Evolutionary conservation across 306 rosid genomes (phyloP), one percentile per base, ranked within the genome.

Genomic region (Canavalia gladiata): DNA sequence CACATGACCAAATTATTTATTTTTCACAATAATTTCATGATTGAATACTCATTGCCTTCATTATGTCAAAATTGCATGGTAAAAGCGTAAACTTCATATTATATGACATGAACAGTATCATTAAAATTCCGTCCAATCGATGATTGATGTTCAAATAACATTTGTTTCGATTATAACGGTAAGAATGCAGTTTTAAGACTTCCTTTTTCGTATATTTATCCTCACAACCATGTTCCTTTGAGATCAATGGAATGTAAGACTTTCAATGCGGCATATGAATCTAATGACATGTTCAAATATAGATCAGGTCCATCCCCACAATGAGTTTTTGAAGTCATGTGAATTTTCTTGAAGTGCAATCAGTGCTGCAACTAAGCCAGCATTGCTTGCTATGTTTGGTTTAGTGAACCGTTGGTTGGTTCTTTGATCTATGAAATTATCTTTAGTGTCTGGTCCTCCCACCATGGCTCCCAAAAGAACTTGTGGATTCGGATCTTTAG

Each of bases 321-420:
- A 73, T 35, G 77, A 51, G 86, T 81, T 84, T 37, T 87, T 80
- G 12, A 66, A 68, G 66, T 54, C 81, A 11, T 65, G 54, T 60
- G 81, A 74, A 63, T 65, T 54, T 4, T 85, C 86, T 76, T 89
- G 94, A 78, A 90, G 89, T 62, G 98, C 92, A 63, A 92, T 70
- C 12, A 92, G 90, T 28, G 97, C 98, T 41, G 97, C 94, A 80
- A 89, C 90, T 81, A 94, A 90, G 56, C 97, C 97, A 35, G 94
- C 97, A 90, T 89, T 94, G 90, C 95, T 88, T 77, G 92, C 87
- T 76, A 94, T 86, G 54, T 74, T 91, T 31, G 97, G 97, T 66
- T 94, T 91, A 0, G 92, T 92, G 85, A 92, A 90, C 87, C 62
- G n/a, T 78, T 84, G 72, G 43, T 87, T 84, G 33, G 52, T 86